Evolutionary conservation across 805 yeast genomes (phyloP), one percentile per base, ranked within the genome.

Genomic region (Monosporozyma unispora): DNA sequence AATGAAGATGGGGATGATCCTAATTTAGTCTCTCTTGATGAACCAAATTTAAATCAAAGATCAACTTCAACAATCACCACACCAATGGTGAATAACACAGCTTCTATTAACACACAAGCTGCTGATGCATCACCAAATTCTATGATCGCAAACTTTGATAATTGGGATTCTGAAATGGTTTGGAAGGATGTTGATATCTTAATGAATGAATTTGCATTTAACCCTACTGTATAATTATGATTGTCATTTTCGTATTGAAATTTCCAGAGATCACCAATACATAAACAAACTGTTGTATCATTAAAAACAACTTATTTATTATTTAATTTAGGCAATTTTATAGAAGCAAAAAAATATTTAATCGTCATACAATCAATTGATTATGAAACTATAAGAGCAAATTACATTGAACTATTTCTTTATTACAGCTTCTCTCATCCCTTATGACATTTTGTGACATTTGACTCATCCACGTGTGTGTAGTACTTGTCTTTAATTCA

Each of bases 151-250:
- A 61, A 63, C 11, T 66, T 67, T 59, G 75, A 70, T 51, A 71
- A 70, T 44, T 71, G 75, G 75, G 67, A 70, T 18, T 68, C 69
- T 18, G 75, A 71, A 37, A 62, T 69, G 60, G 67, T 72, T 2
- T 72, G 75, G 89, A 84, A 82, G 60, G 95, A 88, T 61, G 90
- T 88, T 27, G 95, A 87, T 55, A 74, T 87, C 45, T 85, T 88
- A 50, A 87, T 88, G 96, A 87, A 85, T 61, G 95, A 87, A 61
- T 88, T 87, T 67, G 96, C 96, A 4, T 88, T 88, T 70, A 87
- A 85, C 55, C 81, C 87, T 3, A 59, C 66, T 10, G 57, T 62
- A 74, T 73, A 48, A 49, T 39, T 14, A n/a, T n/a, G n/a, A n/a
- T n/a, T n/a, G n/a, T n/a, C n/a, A n/a, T n/a, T n/a, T n/a, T n/a